Evolutionary conservation across 805 yeast species (phyloP).

Genomic region (Candida orba): DNA sequence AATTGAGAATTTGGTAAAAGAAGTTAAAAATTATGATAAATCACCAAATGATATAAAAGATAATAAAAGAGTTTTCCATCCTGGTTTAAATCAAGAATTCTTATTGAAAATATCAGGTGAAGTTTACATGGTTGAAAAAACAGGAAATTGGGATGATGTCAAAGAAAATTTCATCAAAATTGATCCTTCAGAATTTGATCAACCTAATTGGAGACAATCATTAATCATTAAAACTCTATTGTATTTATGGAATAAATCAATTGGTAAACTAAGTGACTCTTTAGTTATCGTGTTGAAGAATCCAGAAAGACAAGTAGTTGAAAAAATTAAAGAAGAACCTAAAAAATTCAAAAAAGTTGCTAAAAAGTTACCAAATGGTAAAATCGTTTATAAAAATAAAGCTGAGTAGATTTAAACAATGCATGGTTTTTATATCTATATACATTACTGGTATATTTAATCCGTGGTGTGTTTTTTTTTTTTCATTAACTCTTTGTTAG

Average conservation of each 20-base stretch:
- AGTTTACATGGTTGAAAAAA: conserved; percentile 42
- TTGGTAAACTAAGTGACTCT: conserved; percentile 30
- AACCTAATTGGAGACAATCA: conserved; percentile 45
- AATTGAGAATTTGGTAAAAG: conserved; percentile 42
- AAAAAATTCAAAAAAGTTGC: conserved; percentile 34
- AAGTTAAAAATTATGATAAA: conserved; percentile 54
- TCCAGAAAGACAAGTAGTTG: conserved; percentile 3
- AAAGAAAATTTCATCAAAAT: conserved; percentile 32
- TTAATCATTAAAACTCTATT: conserved; percentile 36
- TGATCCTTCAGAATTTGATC: conserved; percentile 39
- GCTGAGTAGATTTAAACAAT: no score
- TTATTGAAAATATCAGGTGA: conserved; percentile 48
- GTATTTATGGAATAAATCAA: conserved; percentile 35
- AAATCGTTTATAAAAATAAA: conserved; percentile 33
- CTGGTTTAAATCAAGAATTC: conserved; percentile 40
- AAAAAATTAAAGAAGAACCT: conserved; percentile 19
- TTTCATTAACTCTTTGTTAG: no score
- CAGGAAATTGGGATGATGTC: conserved; percentile 26
- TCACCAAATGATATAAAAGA: conserved; percentile 32
- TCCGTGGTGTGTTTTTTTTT: no score
- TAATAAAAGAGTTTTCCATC: conserved; percentile 15
- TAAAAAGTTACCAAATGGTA: conserved; percentile 49
- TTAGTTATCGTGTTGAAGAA: conserved; percentile 5
- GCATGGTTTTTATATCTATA: no score
- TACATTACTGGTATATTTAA: no score